Evolutionary conservation across 805 yeast species (phyloP).

Genomic region (Candida silvatica): DNA sequence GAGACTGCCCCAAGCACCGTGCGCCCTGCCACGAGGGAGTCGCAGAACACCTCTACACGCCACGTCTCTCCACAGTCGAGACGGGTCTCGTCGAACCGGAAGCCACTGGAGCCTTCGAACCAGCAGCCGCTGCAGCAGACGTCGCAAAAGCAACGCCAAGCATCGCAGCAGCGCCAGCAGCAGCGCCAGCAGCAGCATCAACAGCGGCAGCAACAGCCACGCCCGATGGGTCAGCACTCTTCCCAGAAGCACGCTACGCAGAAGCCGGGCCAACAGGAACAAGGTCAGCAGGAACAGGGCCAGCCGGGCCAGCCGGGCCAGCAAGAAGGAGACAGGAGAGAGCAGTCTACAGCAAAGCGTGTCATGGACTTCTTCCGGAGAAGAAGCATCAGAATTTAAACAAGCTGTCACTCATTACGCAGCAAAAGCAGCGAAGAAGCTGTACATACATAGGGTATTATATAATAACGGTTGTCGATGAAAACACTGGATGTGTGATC

Average conservation of each 20-base stretch:
- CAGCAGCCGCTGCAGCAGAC: neutral
- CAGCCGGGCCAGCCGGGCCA: slow-evolving; percentile 9
- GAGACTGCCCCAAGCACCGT: neutral
- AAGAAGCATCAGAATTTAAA: slow-evolving; percentile 36
- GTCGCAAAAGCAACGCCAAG: slow-evolving; percentile 7
- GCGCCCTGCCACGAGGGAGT: neutral
- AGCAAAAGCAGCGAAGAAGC: too few relatives aligned
- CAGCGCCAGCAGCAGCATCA: neutral
- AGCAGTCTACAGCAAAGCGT: slow-evolving; percentile 67
- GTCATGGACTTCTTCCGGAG: slow-evolving; percentile 75
- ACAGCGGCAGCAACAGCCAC: too few relatives aligned
- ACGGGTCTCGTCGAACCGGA: slow-evolving; percentile 1
- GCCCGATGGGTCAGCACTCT: too few relatives aligned
- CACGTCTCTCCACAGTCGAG: neutral
- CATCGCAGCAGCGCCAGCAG: too few relatives aligned
- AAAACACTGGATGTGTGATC: too few relatives aligned
- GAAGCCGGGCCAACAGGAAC: too few relatives aligned
- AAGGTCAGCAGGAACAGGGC: slow-evolving; percentile 8
- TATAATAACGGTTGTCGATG: too few relatives aligned
- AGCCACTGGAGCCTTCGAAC: slow-evolving; percentile 2
- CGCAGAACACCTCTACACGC: neutral
- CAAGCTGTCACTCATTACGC: too few relatives aligned
- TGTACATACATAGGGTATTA: too few relatives aligned
- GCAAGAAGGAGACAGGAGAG: slow-evolving; percentile 30
- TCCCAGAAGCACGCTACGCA: too few relatives aligned